Conservation (phyloP, 345 rosid genomes). For the Isatis tinctoria region DNA sequence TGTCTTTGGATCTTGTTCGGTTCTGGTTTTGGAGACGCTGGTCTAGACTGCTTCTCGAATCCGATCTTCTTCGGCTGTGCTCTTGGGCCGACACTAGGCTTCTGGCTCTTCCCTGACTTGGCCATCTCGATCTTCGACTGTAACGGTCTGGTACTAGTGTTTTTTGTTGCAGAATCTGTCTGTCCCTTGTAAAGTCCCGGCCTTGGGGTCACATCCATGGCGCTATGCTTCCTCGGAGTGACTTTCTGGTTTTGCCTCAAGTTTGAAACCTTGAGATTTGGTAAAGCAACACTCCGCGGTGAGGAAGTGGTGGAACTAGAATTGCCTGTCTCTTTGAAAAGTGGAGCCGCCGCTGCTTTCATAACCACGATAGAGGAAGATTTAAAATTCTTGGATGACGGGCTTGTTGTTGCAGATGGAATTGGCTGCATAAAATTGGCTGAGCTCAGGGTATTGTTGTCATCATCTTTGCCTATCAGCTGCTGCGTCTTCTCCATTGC, state of each 20-base stretch:
- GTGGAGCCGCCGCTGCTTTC: conserved; percentile 45
- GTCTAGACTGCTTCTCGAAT: conserved; percentile 42
- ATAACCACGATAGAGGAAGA: conserved; percentile 48
- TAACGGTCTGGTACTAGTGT: conserved; percentile 18
- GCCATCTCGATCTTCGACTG: conserved; percentile 29
- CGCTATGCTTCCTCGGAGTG: conserved; percentile 36
- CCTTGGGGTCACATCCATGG: conserved; percentile 47
- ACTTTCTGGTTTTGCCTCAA: conserved; percentile 36
- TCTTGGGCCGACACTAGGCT: conserved; percentile 42
- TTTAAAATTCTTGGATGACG: conserved; percentile 41
- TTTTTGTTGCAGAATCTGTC: conserved; percentile 37
- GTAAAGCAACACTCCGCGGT: conserved; percentile 28
- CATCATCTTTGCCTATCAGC: conserved; percentile 27
- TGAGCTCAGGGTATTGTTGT: conserved; percentile 34
- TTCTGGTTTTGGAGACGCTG: conserved; percentile 40
- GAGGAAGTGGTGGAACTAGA: conserved; percentile 27
- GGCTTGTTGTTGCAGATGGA: conserved; percentile 37
- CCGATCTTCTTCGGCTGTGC: conserved; percentile 49
- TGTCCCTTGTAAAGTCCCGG: conserved; percentile 31
- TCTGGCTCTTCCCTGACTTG: conserved; percentile 41
- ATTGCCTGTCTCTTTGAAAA: conserved; percentile 28
- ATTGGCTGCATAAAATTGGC: conserved; percentile 26
- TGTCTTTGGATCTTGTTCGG: conserved; percentile 43
- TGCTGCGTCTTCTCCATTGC: conserved; percentile 72
- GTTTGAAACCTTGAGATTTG: conserved; percentile 36